These are phyloP conservation scores for Boletus rufocinnamomeus DNA, from an alignment of 768 basidiomycete species.

Conservation along the genomic window DNA sequence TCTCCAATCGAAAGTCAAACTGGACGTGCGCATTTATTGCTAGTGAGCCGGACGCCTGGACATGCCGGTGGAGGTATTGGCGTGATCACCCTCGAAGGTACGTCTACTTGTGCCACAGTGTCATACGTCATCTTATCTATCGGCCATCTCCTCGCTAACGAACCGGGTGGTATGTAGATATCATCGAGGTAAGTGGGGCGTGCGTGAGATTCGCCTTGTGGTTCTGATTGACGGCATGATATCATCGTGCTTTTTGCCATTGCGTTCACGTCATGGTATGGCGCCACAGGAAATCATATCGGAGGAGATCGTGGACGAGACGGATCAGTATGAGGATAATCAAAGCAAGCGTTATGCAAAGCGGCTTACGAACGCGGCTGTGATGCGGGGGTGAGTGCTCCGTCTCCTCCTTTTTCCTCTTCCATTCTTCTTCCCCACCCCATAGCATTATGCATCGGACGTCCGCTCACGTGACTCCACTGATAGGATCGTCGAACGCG, in stretches of 20 bases:
- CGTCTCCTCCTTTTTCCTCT: neutral
- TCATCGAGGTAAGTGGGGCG: constrained; percentile 58
- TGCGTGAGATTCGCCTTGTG: constrained; percentile 8
- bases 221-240: neutral
- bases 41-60: constrained; percentile 86
- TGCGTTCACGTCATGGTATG: neutral
- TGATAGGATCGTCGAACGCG: constrained; percentile 56
- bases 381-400: constrained; percentile 70
- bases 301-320: constrained; percentile 96
- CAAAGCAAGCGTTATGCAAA: constrained; percentile 73
- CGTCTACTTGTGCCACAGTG: neutral
- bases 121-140: neutral
- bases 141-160: neutral
- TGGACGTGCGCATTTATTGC: constrained; percentile 87
- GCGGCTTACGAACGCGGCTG: constrained; percentile 66
- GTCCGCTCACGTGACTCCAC: neutral
- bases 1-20: constrained; percentile 84
- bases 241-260: neutral
- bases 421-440: neutral
- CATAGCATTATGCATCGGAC: neutral
- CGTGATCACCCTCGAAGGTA: constrained; percentile 86
- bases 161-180: constrained; percentile 46
- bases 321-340: constrained; percentile 88
- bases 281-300: constrained; percentile 81
- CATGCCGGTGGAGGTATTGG: constrained; percentile 82